These are phyloP conservation scores for Neofusicoccum sp. DNA, from an alignment of 2,329 filamentous ascomycete species.

Conservation along the genomic window DNA sequence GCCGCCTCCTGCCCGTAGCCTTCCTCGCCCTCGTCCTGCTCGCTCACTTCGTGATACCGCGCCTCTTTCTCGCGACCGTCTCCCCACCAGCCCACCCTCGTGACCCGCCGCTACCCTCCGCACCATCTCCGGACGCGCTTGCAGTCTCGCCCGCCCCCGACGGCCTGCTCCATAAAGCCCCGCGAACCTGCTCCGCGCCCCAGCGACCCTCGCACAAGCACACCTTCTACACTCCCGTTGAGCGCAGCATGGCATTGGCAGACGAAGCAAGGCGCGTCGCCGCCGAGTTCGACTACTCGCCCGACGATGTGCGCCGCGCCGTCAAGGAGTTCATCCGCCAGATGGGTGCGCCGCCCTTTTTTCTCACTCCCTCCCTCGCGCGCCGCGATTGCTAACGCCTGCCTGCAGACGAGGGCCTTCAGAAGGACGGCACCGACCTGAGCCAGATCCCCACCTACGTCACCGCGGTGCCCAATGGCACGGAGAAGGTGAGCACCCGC, in stretches of 20 bases:
- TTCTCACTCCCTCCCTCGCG: neutral
- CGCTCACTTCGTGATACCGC: slow-evolving; percentile 37
- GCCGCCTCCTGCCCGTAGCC: slow-evolving; percentile 30
- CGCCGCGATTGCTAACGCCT: slow-evolving; percentile 17
- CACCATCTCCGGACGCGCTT: too few species aligned
- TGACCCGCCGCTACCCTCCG: slow-evolving; percentile 2
- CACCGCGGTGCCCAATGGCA: slow-evolving; percentile 92
- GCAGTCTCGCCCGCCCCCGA: neutral
- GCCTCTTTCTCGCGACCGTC: slow-evolving; percentile 32
- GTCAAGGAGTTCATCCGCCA: slow-evolving; percentile 84
- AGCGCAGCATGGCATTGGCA: slow-evolving; percentile 52
- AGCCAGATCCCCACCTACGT: slow-evolving; percentile 98
- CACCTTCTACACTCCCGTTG: slow-evolving; percentile 25
- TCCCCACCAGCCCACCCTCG: slow-evolving; percentile 16
- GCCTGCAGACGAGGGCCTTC: slow-evolving; percentile 71
- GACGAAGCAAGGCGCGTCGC: slow-evolving; percentile 78
- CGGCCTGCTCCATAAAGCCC: slow-evolving; percentile 16
- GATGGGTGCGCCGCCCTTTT: slow-evolving; percentile 61
- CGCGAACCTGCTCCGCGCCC: slow-evolving; percentile 11
- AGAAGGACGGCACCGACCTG: slow-evolving; percentile 74
- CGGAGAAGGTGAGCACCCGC: slow-evolving; percentile 71
- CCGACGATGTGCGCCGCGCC: slow-evolving; percentile 73
- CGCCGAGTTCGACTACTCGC: slow-evolving; percentile 79
- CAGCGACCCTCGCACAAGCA: slow-evolving; percentile 4
- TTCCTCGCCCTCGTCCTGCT: slow-evolving; percentile 35